These are phyloP conservation scores for Solanum gracilifrons DNA, from an alignment of 257 asterid species.

Conservation along the genomic window DNA sequence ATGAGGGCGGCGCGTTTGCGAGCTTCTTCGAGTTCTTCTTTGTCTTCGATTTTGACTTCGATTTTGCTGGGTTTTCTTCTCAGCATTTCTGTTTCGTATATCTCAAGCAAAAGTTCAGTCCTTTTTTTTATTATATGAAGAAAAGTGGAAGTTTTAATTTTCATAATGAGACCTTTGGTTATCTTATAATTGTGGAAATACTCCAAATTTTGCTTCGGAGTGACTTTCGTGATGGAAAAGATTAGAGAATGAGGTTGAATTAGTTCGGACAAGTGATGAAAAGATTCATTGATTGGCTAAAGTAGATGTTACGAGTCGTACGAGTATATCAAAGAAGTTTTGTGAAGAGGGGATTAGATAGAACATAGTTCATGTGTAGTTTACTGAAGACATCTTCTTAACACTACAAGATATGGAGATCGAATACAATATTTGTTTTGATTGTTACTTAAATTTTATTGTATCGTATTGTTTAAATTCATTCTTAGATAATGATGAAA, in stretches of 20 bases:
- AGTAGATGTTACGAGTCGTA: neutral
- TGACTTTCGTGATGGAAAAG: neutral
- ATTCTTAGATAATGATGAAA: too few relatives aligned
- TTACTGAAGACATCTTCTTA: neutral
- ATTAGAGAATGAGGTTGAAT: neutral
- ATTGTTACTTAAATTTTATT: too few relatives aligned
- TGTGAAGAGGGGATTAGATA: neutral
- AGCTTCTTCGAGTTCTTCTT: conserved; percentile 82
- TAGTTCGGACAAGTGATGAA: neutral
- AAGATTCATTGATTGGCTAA: neutral
- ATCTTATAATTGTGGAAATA: neutral
- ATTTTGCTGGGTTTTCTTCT: conserved; percentile 81
- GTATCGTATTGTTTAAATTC: too few relatives aligned
- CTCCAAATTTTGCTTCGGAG: neutral
- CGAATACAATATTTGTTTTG: neutral
- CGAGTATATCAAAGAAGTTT: neutral
- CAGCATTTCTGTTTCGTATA: conserved; percentile 40
- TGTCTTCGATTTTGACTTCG: conserved; percentile 71
- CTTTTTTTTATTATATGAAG: neutral
- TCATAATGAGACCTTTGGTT: neutral
- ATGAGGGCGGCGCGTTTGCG: conserved; percentile 52
- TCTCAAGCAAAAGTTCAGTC: neutral
- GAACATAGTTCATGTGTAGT: too few relatives aligned
- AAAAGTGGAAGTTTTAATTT: neutral
- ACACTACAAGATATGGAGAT: neutral